A percentile compares a stretch with the other conserved stretches of the same genome.
Conservation (phyloP, 768 basidiomycete genomes). For the Daedaleopsis sinensis region DNA sequence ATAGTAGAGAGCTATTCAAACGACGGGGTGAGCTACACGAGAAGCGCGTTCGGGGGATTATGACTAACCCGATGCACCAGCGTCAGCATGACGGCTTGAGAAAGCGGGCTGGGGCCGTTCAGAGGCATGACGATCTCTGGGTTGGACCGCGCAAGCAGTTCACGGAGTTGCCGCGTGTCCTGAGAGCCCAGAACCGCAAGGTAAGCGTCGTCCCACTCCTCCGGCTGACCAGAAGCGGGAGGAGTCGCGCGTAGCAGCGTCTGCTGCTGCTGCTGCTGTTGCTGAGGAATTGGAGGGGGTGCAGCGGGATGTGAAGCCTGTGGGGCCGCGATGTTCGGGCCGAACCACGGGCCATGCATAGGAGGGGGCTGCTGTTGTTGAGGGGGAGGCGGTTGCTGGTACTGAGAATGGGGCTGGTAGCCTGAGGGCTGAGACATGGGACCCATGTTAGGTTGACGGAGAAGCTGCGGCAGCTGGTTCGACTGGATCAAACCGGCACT, state of each 20-base stretch:
- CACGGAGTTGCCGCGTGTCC: constrained; percentile 73
- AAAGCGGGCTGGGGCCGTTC: constrained; percentile 68
- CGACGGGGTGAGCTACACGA: constrained; percentile 1
- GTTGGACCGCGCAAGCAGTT: constrained; percentile 71
- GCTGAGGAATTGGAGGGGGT: constrained; percentile 54
- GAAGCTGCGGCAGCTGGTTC: constrained; percentile 26
- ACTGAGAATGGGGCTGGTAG: constrained; percentile 30
- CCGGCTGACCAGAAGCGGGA: constrained; percentile 58
- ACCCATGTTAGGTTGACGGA: constrained; percentile 37
- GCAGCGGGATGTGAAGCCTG: constrained; percentile 82
- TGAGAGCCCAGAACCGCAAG: constrained; percentile 76
- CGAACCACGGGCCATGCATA: constrained; percentile 57
- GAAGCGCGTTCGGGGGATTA: background rate
- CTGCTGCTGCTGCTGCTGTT: constrained; percentile 57
- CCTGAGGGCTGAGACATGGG: constrained; percentile 43
- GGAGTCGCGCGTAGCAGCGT: constrained; percentile 24
- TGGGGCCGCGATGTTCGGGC: constrained; percentile 70
- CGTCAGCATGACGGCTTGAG: constrained; percentile 83
- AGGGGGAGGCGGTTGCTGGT: constrained; percentile 34
- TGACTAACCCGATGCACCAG: constrained; percentile 76
- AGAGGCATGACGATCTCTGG: constrained; percentile 82
- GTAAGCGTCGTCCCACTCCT: constrained; percentile 87
- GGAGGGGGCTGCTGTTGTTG: constrained; percentile 29
- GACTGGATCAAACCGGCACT: constrained; percentile 23
- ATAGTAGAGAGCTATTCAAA: constrained; percentile 64